These are phyloP conservation scores for Wickerhamomyces bovis DNA, from an alignment of 805 yeast genomes.

Conservation along the genomic window DNA sequence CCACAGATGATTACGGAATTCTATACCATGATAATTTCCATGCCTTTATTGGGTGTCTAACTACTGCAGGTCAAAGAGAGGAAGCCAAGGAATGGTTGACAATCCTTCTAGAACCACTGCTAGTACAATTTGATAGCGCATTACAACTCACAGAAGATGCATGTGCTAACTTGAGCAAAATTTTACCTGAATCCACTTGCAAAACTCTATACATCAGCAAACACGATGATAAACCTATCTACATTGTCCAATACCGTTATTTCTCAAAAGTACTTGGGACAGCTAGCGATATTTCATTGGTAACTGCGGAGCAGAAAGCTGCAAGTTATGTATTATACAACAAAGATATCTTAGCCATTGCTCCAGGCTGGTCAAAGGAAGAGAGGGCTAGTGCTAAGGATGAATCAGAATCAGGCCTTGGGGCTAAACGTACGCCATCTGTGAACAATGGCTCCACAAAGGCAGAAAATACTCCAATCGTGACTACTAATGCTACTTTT, in stretches of 20 bases:
- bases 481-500: too few relatives aligned
- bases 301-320: constrained; percentile 1
- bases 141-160: neutral
- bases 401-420: neutral
- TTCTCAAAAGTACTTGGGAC: constrained; percentile 1
- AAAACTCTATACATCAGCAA: neutral
- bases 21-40: constrained; percentile 6
- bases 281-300: constrained; percentile 1
- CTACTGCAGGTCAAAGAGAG: neutral
- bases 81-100: constrained; percentile 6
- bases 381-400: neutral
- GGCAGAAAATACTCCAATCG: neutral
- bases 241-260: constrained; percentile 1
- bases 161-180: neutral
- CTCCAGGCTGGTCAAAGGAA: neutral
- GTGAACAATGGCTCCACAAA: neutral
- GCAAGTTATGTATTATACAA: constrained; percentile 3
- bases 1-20: neutral
- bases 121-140: neutral
- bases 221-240: neutral
- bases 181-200: neutral
- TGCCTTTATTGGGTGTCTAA: constrained; percentile 8
- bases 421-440: neutral
- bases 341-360: neutral
- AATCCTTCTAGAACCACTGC: constrained; percentile 5